These are phyloP conservation scores for Emmonsiellopsis sp. DNA, from an alignment of 2,329 filamentous ascomycete genomes.

Conservation along the genomic window DNA sequence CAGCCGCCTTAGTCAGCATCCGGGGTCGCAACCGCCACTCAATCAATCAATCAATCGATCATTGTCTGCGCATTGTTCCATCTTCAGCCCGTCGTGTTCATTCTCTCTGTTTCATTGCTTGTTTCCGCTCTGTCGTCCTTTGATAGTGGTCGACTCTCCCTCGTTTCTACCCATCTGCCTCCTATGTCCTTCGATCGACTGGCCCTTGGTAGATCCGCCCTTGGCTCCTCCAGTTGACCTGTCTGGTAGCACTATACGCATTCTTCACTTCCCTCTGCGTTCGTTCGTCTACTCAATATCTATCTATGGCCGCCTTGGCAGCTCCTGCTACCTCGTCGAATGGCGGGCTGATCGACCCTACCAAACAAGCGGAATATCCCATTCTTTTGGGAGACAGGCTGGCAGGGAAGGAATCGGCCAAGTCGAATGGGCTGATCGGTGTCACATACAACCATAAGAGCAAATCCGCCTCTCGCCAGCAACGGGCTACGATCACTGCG, in stretches of 20 bases:
- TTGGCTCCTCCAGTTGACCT: not conserved
- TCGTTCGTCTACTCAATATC: not conserved
- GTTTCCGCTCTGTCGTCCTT: too few relatives aligned
- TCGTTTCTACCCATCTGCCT: not conserved
- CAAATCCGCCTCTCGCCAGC: constrained; percentile 31
- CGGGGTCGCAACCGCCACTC: too few relatives aligned
- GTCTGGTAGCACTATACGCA: not conserved
- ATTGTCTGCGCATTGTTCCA: too few relatives aligned
- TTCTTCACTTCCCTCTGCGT: not conserved
- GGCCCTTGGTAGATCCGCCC: not conserved
- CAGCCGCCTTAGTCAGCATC: too few relatives aligned
- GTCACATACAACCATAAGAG: constrained; percentile 40
- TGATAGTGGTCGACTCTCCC: too few relatives aligned
- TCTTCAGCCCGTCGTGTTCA: too few relatives aligned
- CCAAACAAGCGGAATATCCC: constrained; percentile 38
- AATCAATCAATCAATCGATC: too few relatives aligned
- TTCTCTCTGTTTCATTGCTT: too few relatives aligned
- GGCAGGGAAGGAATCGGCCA: constrained; percentile 19
- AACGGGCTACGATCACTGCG: constrained; percentile 29
- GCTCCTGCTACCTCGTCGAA: constrained; percentile 16
- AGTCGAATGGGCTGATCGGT: constrained; percentile 24
- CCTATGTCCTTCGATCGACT: not conserved
- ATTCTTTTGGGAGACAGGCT: constrained; percentile 37
- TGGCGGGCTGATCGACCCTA: constrained; percentile 33
- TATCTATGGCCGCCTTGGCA: constrained; percentile 7